Conservation (phyloP, 768 basidiomycete genomes). For the Cytidiella melzeri region DNA sequence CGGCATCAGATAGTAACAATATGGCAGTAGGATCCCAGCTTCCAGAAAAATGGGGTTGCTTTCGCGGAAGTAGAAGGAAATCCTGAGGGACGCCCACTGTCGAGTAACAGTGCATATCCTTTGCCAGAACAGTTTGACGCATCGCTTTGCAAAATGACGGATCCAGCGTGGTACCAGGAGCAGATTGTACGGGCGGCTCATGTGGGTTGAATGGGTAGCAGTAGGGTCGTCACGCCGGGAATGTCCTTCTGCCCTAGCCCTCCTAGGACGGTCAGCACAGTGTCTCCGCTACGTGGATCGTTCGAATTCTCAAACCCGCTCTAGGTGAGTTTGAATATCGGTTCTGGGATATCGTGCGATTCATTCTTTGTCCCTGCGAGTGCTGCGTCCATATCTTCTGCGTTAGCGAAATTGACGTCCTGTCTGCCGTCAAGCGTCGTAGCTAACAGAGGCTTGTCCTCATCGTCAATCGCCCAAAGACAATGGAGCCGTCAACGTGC, state of each 20-base stretch:
- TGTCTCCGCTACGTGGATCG: constrained; percentile 65
- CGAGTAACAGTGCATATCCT: constrained; percentile 50
- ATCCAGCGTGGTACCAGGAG: constrained; percentile 20
- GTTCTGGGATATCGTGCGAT: constrained; percentile 42
- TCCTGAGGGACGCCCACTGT: constrained; percentile 64
- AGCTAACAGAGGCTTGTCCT: constrained; percentile 68
- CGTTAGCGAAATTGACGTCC: constrained; percentile 52
- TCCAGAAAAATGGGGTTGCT: constrained; percentile 63
- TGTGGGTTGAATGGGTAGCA: constrained; percentile 59
- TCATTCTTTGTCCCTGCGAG: constrained; percentile 18
- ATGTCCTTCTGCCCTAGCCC: constrained; percentile 51
- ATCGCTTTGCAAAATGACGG: constrained; percentile 54
- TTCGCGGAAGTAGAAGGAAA: constrained; percentile 67
- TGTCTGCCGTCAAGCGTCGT: constrained; percentile 52
- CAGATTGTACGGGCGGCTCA: constrained; percentile 34
- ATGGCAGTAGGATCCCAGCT: constrained; percentile 66
- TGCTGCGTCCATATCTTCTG: constrained; percentile 38
- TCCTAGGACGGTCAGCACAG: constrained; percentile 72
- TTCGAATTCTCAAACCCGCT: constrained; percentile 63
- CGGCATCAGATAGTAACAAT: constrained; percentile 50
- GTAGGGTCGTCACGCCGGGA: constrained; percentile 61
- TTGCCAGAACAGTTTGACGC: constrained; percentile 47
- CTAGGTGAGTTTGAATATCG: constrained; percentile 86
- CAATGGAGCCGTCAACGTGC: constrained; percentile 74
- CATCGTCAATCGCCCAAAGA: constrained; percentile 78